Base-by-base conservation (phyloP, 345 rosid species). In the Pelargonium nanum region DNA sequence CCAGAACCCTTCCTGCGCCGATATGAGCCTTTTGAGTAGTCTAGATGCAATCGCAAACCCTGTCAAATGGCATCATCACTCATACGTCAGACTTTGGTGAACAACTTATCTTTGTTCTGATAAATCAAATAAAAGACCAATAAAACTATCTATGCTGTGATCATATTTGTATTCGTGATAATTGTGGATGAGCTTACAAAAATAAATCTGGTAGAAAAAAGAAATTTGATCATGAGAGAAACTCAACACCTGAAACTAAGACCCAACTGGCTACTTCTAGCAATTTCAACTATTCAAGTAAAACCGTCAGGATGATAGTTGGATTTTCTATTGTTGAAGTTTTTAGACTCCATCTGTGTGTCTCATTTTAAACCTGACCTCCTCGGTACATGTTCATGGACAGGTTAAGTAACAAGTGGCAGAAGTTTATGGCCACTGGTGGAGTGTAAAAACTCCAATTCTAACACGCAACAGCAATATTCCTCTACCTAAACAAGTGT, bases 41-140 rank as follows among this genome's bases (percentile, higher is more conserved):
- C 97, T 69, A 94, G 68, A 83, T 94, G 89, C 83, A 94, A 68
- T 75, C 87, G 88, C 78, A 94, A 68, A 57, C 97, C 87, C 99
- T 90, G 79, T 48, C 78, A 83, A 56, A 68, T 58, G 60, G 22
- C 30, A 65, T 28, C 28, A 21, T 6, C 50, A 13, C 6, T 16
- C 8, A 10, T 21, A 3, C 4, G 24, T 23, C 6, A 21, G 23
- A 30, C n/a, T 44, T 64, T 44, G 6, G 10, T n/a, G 15, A 55
- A n/a, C n/a, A n/a, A n/a, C n/a, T n/a, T n/a, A 63, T 24, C 53
- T 2, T 40, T 5, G 45, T 34, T 34, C 1, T 34, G 45, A 34
- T 9, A 1, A 30, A 60, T 60, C 15, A 48, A 9, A 32, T 32
- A 50, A 6, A 50, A 50, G 20, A 19, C 19, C 24, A 59, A 22